Conservation (phyloP, 2,329 filamentous ascomycete genomes). For the Fusarium heterosporum region DNA sequence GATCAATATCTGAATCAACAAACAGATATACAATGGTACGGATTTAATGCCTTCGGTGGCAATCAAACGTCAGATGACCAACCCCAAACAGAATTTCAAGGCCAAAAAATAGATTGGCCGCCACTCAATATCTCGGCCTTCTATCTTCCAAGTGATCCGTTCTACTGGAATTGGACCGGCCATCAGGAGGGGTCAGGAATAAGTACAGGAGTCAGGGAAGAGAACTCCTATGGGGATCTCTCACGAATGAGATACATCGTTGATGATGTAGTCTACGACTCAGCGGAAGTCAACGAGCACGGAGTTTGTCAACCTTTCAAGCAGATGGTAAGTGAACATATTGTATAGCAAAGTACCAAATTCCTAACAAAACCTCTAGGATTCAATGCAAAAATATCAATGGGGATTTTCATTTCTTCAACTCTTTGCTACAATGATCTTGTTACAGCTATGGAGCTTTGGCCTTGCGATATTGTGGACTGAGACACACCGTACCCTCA, state of each 20-base stretch:
- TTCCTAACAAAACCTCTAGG: accelerated
- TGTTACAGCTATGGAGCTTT: constrained; percentile 1
- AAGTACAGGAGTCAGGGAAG: not conserved
- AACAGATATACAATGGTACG: constrained; percentile 2
- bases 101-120: not conserved
- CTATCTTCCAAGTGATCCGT: not conserved
- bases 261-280: not conserved
- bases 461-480: not conserved
- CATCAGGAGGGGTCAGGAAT: not conserved
- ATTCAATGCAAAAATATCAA: not conserved
- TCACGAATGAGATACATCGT: accelerated
- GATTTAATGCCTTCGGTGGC: not conserved
- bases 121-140: constrained; percentile 14
- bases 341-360: accelerated
- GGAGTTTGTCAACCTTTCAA: constrained; percentile 19
- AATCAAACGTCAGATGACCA: not conserved
- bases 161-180: constrained; percentile 1
- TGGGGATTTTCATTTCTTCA: constrained; percentile 31
- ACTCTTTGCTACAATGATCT: not conserved
- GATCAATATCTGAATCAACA: accelerated
- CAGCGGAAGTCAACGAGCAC: not conserved
- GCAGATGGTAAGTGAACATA: not conserved
- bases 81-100: not conserved
- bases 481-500: not conserved
- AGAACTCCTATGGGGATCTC: not conserved